Evolutionary conservation across 2,329 filamentous ascomycete genomes (phyloP), one percentile per base, ranked within the genome.

Genomic region (Coniochaeta sp.): DNA sequence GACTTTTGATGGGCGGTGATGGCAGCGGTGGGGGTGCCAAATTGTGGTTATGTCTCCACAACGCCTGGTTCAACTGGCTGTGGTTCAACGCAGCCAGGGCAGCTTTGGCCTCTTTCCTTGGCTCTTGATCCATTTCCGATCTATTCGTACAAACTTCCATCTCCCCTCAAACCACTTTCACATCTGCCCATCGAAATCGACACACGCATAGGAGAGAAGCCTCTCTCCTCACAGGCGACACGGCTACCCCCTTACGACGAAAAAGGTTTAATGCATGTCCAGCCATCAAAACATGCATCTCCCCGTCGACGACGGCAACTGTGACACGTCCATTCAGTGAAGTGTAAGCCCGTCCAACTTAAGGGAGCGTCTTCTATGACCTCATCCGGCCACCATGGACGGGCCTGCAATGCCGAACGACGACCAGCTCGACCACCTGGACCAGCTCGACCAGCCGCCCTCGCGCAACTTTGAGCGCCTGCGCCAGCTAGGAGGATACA

Each of bases 401-500:
- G 69, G 72, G 65, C 67, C 71, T 63, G 67, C 68, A 57, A 66
- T 72, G 65, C 67, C 72, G 67, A 67, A 68, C 60, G 77, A 81
- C 63, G 77, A 82, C 66, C 68, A 73, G 60, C 72, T 80, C 61
- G 80, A 83, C 64, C 33, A 13, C 5, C 33, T 38, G 31, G 31
- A 33, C 45, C 45, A 48, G 45, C 45, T 48, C 28, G 45, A 48
- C 13, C 45, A 48, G 6, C 83, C 85, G 53, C 86, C 85, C 40
- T 74, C 78, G 58, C 81, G 84, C 61, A 78, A 91, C 50, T 86
- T 85, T 60, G 86, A 91, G 65, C 81, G 87, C 49, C 75, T 91
- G 58, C 77, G 81, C 56, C 85, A 89, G 65, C 77, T 91, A 57
- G 77, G 84, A 45, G 87, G 86, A 50, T 91, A 89, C 65, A 82